Evolutionary conservation across 2,329 filamentous ascomycete species (phyloP).

Genomic region (Phialemoniopsis sp.): DNA sequence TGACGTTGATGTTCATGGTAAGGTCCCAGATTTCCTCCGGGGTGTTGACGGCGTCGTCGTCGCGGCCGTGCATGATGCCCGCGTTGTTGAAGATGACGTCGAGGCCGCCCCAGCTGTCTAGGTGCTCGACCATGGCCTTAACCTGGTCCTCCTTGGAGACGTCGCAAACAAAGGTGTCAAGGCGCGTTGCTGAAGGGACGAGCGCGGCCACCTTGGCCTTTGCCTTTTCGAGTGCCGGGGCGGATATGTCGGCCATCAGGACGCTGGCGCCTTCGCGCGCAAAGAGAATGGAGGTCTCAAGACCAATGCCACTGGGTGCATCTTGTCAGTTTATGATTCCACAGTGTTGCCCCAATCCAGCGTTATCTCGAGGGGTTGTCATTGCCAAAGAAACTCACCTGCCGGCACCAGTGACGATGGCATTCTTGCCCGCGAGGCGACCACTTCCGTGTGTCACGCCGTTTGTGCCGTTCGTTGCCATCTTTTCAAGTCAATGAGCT

Average conservation of each 20-base stretch:
- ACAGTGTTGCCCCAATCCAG: slow-evolving; percentile 3
- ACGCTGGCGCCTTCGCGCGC: slow-evolving; percentile 83
- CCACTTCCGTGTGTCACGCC: slow-evolving; percentile 23
- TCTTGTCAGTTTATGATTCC: slow-evolving; percentile 6
- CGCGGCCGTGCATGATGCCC: slow-evolving; percentile 88
- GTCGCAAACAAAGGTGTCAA: slow-evolving; percentile 51
- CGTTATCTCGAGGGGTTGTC: neutral
- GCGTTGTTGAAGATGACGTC: slow-evolving; percentile 98
- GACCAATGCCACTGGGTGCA: slow-evolving; percentile 74
- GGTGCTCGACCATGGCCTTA: slow-evolving; percentile 65
- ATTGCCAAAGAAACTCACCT: slow-evolving; percentile 60
- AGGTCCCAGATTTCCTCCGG: slow-evolving; percentile 91
- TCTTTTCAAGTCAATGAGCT: too few relatives aligned
- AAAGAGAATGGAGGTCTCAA: slow-evolving; percentile 89
- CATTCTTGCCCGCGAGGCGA: slow-evolving; percentile 57
- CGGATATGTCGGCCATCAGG: slow-evolving; percentile 81
- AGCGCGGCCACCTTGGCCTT: slow-evolving; percentile 70
- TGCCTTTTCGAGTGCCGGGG: slow-evolving; percentile 72
- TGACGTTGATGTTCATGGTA: slow-evolving; percentile 92
- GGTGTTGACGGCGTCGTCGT: slow-evolving; percentile 77
- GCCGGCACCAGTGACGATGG: slow-evolving; percentile 77
- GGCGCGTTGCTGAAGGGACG: slow-evolving; percentile 53
- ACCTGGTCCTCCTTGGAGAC: slow-evolving; percentile 61
- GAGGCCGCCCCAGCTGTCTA: slow-evolving; percentile 82
- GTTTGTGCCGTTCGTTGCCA: too few relatives aligned